Base-by-base conservation (phyloP, 1,284 basidiomycete genomes). In the Boletus hoseneyae region DNA sequence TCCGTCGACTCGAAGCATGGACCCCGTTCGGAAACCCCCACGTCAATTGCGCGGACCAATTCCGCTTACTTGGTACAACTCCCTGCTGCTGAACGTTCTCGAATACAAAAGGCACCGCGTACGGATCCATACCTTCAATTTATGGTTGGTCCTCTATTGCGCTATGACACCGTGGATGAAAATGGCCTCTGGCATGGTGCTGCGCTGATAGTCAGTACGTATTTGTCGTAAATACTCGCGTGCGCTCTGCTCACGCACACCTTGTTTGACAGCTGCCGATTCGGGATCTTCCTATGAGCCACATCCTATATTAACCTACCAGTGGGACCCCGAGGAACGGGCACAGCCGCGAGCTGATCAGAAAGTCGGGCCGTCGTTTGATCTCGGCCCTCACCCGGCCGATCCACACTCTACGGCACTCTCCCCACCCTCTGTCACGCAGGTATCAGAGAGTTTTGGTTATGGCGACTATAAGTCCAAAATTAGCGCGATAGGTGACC, bases 121-220 rank as follows among this genome's bases (percentile, higher is more conserved):
- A 90, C 87, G 84, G 69, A 80, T 29, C 89, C 90, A 3, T 75
- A 83, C 62, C 73, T 91, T 32, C 71, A 88, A 73, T 80, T 89
- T 55, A 90, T 90, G 87, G 84, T 82, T 47, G 94, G 94, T 2
- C 95, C 95, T 11, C 75, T 98, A 36, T 72, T 99, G 55, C 82
- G 87, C 53, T 98, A 96, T 68, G 95, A 98, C 67, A 97, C 92
- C 0, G 82, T 93, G 23, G 85, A 90, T 54, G 73, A 82, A 49
- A 69, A 81, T 37, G 83, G 83, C 13, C 70, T 92, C 27, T 98
- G 93, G 90, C 80, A 87, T 58, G 95, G 93, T 18, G 89, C 87
- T 10, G 90, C 82, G n/a, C 70, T 94, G 67, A 78, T 94, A 47
- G 89, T 93, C 53, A 90, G 88, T 87, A 54, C 70, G 85, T 52